Base-by-base conservation (phyloP, 2,329 filamentous ascomycete genomes). In the Talaromyces islandicus region DNA sequence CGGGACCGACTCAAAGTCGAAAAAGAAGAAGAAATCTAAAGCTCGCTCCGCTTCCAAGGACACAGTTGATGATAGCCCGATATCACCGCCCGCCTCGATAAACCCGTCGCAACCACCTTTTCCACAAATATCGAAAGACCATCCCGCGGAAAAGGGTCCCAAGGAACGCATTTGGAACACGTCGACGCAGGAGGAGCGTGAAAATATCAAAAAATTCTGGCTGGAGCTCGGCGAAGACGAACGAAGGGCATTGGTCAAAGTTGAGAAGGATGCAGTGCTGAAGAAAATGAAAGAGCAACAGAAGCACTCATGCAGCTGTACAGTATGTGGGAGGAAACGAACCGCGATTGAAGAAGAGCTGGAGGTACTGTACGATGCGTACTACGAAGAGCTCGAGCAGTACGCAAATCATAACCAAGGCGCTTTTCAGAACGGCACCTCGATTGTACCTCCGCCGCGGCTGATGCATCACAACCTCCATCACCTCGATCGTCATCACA, bases 251-350 rank as follows among this genome's bases (percentile, higher is more conserved):
- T 81, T 99, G 53, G 92, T 99, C 71, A 97, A 97, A 77, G 93
- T 99, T 30, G 94, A 99, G 77, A 99, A 99, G 78, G 93, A 99
- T 76, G 93, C 94, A 7, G 94, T 99, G 0, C 79, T 99, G 60
- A 92, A 91, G 71, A 99, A 99, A 81, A 99, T 99, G 94, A 99
- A 99, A 81, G 94, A 99, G 76, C 94, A 99, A 76, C 94, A 99
- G 75, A 97, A 97, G 77, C 92, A 97, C 74, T 97, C 93, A 2
- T 99, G 94, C 80, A 97, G 92, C 74, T 99, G 94, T 76, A 95
- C 92, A 4, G 93, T 99, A 46, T 99, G 94, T 75, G 94, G 94
- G 57, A 86, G 94, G 66, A 99, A 99, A 79, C 87, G 94, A 58
- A 96, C 90, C 12, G 94, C 94, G 43, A 99, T 99, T 67, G 94